phyloP scores from a whole-genome alignment of 2,329 filamentous ascomycete species.

The Exophiala dermatitidis region DNA sequence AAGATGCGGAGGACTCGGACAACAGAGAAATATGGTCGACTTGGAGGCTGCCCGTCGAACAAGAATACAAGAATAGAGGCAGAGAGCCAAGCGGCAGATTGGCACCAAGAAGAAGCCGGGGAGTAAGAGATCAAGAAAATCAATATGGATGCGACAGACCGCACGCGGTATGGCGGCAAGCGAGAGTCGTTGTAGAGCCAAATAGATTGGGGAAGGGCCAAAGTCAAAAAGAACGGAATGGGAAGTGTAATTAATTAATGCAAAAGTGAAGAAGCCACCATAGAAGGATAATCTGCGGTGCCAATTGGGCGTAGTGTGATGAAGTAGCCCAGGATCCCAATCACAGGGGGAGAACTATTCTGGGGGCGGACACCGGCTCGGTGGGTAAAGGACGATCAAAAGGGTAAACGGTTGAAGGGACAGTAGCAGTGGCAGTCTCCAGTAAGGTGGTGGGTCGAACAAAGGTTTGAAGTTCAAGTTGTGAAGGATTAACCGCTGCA shows the following conservation, averaged over 20 bases:
- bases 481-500: no score
- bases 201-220: slow-evolving; percentile 3
- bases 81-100: not conserved
- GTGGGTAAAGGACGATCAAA: not conserved
- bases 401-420: not conserved
- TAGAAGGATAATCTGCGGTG: no score
- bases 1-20: not conserved
- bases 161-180: not conserved
- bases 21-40: not conserved
- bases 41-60: no score
- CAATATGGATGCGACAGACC: not conserved
- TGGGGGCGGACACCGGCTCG: no score
- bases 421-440: no score
- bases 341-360: no score
- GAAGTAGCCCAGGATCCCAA: no score
- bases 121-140: not conserved
- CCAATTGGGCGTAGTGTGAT: no score
- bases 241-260: not conserved
- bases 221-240: slow-evolving; percentile 8
- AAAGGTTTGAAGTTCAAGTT: no score
- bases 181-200: not conserved
- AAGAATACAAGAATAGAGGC: no score
- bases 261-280: not conserved
- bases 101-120: not conserved
- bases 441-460: no score